Conservation (phyloP, 2,329 filamentous ascomycete species). For the Cadophora malorum region DNA sequence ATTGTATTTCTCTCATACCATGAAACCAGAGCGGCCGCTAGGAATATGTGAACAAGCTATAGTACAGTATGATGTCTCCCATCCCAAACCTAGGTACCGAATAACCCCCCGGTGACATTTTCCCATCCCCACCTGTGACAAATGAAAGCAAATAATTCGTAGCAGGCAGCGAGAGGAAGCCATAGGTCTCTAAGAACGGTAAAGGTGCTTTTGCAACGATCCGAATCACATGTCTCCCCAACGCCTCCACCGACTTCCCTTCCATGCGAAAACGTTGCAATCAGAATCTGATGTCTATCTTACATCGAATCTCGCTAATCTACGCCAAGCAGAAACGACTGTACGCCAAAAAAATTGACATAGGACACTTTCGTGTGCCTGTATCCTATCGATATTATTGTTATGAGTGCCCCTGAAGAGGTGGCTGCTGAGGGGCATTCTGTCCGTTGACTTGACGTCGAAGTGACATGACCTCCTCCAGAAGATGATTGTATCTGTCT, state of each 20-base stretch:
- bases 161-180: slow-evolving; percentile 24
- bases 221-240: slow-evolving; percentile 27
- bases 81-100: background rate
- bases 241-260: slow-evolving; percentile 35
- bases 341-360: slow-evolving; percentile 35
- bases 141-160: slow-evolving; percentile 22
- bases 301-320: slow-evolving; percentile 39
- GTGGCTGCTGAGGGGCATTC: slow-evolving; percentile 32
- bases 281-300: slow-evolving; percentile 36
- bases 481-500: slow-evolving; percentile 42
- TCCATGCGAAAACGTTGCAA: slow-evolving; percentile 22
- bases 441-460: slow-evolving; percentile 39
- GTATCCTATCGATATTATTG: slow-evolving; percentile 36
- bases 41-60: slow-evolving; percentile 19
- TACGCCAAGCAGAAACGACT: slow-evolving; percentile 38
- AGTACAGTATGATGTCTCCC: slow-evolving; percentile 15
- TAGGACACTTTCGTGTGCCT: slow-evolving; percentile 40
- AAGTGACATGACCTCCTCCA: slow-evolving; percentile 41
- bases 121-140: slow-evolving; percentile 16
- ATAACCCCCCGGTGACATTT: slow-evolving; percentile 13
- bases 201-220: slow-evolving; percentile 21
- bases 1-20: slow-evolving; percentile 1
- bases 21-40: background rate
- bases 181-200: slow-evolving; percentile 19
- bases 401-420: slow-evolving; percentile 35